These are phyloP conservation scores for Beauveria pseudobassiana DNA, from an alignment of 2,329 filamentous ascomycete species.

Conservation along the genomic window DNA sequence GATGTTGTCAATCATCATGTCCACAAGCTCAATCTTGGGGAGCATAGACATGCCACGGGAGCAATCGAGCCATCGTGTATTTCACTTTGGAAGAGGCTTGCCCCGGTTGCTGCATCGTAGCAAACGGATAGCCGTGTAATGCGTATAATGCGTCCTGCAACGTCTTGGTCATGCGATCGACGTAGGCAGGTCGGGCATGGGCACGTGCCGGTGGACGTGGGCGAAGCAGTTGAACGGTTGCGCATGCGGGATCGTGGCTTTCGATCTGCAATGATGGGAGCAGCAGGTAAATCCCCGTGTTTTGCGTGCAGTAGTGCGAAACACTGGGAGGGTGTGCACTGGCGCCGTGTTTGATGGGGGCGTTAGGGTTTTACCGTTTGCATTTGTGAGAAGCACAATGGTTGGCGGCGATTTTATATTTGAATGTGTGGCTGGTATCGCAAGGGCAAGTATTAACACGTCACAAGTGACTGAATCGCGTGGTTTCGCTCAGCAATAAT, in stretches of 20 bases:
- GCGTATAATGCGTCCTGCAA: background rate
- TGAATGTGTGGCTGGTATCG: background rate
- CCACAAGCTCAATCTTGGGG: too few relatives aligned
- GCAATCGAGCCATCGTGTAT: background rate
- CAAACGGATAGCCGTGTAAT: background rate
- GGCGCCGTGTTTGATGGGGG: background rate
- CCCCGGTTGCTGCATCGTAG: background rate
- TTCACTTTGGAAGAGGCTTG: background rate
- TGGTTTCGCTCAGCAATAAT: background rate
- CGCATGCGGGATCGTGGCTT: slow-evolving; percentile 1
- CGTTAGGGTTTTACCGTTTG: too few relatives aligned
- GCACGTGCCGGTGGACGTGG: background rate
- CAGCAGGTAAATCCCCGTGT: background rate
- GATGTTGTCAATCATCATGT: too few relatives aligned
- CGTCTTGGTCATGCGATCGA: background rate
- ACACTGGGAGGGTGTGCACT: background rate
- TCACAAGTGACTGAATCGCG: background rate
- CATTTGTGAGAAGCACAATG: too few relatives aligned
- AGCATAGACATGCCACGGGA: background rate
- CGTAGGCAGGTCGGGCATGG: background rate
- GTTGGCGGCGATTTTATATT: background rate
- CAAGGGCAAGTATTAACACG: too few relatives aligned
- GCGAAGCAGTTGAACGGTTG: background rate
- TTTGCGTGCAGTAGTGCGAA: background rate
- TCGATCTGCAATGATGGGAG: background rate